Evolutionary conservation across 176 grass and related monocot genomes (phyloP).

Genomic region (Thinopyrum elongatum): DNA sequence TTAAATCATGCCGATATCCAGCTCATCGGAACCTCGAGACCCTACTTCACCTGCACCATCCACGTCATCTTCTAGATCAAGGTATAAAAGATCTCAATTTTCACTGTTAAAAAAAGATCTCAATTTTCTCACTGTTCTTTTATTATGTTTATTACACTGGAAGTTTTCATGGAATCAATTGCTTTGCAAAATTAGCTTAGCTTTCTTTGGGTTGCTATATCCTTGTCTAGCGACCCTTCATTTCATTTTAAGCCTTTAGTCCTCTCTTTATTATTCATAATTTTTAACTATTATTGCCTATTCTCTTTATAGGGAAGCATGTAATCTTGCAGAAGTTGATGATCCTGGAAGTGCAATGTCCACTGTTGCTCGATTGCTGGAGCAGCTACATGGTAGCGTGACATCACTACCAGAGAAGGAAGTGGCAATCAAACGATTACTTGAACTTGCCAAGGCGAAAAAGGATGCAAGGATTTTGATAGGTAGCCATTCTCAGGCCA

Average conservation of each 20-base stretch:
- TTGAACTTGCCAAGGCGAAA: slow-evolving; percentile 64
- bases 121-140: not conserved
- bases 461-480: slow-evolving; percentile 81
- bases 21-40: slow-evolving; percentile 38
- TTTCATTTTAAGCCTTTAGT: slow-evolving; percentile 6
- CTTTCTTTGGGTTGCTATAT: slow-evolving; percentile 17
- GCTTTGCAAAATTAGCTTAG: slow-evolving; percentile 20
- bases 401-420: slow-evolving; percentile 68
- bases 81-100: slow-evolving; percentile 46
- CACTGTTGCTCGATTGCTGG: slow-evolving; percentile 76
- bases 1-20: slow-evolving; percentile 55
- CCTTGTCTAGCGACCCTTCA: not conserved
- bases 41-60: slow-evolving; percentile 60
- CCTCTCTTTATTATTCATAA: not conserved
- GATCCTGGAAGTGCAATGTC: slow-evolving; percentile 71
- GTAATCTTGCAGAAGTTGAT: slow-evolving; percentile 67
- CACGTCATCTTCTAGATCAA: slow-evolving; percentile 70
- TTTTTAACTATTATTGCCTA: slow-evolving; percentile 19
- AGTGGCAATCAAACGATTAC: slow-evolving; percentile 60
- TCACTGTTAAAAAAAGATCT: not conserved
- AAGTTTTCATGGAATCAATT: not conserved
- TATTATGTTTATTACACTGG: slow-evolving; percentile 1
- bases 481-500: slow-evolving; percentile 88
- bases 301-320: slow-evolving; percentile 55
- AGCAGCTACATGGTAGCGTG: slow-evolving; percentile 81